Conservation (phyloP, 179 eudicot genomes). For the Corrigiola litoralis region DNA sequence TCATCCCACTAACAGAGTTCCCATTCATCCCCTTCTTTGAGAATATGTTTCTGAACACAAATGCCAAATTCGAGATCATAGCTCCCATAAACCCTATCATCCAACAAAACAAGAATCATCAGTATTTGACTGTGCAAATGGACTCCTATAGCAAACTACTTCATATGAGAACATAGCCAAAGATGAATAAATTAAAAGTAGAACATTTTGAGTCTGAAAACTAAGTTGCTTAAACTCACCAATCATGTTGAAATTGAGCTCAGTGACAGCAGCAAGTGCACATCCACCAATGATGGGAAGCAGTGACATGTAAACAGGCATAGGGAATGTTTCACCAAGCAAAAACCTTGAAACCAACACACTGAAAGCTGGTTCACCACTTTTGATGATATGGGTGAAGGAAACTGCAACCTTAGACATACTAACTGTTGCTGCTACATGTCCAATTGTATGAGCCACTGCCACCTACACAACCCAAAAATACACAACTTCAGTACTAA, state of each 20-base stretch:
- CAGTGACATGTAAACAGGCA: constrained; percentile 40
- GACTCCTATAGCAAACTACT: not conserved
- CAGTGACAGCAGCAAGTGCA: constrained; percentile 41
- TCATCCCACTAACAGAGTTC: constrained; percentile 47
- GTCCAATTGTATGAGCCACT: constrained; percentile 46
- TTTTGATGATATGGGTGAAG: constrained; percentile 44
- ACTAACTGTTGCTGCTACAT: constrained; percentile 48
- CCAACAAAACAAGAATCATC: not conserved
- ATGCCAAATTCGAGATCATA: constrained; percentile 45
- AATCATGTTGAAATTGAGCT: constrained; percentile 48
- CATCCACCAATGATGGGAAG: constrained; percentile 45
- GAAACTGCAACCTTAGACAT: constrained; percentile 49
- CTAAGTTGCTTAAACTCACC: constrained; percentile 22
- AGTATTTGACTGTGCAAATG: not conserved
- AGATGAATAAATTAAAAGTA: too few relatives aligned
- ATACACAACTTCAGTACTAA: not conserved
- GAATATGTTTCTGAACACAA: constrained; percentile 44
- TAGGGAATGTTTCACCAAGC: constrained; percentile 37
- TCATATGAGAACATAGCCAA: too few relatives aligned
- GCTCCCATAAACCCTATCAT: constrained; percentile 45
- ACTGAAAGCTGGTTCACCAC: constrained; percentile 51
- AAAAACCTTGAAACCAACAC: constrained; percentile 42
- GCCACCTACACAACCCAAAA: constrained; percentile 36
- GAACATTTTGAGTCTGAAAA: not conserved
- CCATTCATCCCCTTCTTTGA: constrained; percentile 49